Base-by-base conservation (phyloP, 352 stramenopile species). In the Globisporangium sylvaticum region DNA sequence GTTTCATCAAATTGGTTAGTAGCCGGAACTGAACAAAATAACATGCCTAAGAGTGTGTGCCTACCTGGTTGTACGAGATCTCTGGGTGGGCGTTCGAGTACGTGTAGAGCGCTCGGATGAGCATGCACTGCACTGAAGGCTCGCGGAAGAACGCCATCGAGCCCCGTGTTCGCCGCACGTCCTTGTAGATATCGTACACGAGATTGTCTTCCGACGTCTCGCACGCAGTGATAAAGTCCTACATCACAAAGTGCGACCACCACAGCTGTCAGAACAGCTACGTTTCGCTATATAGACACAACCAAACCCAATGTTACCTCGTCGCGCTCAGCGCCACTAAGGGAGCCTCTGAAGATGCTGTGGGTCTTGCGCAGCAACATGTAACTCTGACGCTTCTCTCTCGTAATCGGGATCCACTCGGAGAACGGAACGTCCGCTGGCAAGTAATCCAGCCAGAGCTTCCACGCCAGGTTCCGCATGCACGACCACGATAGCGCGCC, bases 61-160 rank as follows among this genome's bases (percentile, higher is more conserved):
- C 12, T 58, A 79, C 73, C 64, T 89, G 81, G 64, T 94, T 90
- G 68, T 92, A 94, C 52, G 81, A 91, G 24, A 94, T 76, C 53
- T 87, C 78, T 5, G 81, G 75, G 44, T 94, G 83, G 4, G 75
- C 78, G 6, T 64, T 61, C 15, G 85, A 89, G 70, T 92, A 94
- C 20, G 85, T 86, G 64, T 90, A 92, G 15, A 94, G 46, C 0
- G 91, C 69, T 2, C 83, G 81, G 31, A 92, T 80, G 53, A 94
- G 71, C 62, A 87, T 64, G 44, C 73, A 76, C 60, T 94, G 85
- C 0, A 86, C 69, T 9, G 69, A 37, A 1, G 71, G 50, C 5
- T 84, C 55, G 1, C 78, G 78, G 54, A 94, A 94, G 72, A 77
- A 90, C 20, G 72, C 62, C 80, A 91, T 87, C 0, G 82, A 59